A percentile compares a stretch with the other conserved stretches of the same genome.
phyloP scores from a whole-genome alignment of 768 basidiomycete species.

The Mrakia blollopis region DNA sequence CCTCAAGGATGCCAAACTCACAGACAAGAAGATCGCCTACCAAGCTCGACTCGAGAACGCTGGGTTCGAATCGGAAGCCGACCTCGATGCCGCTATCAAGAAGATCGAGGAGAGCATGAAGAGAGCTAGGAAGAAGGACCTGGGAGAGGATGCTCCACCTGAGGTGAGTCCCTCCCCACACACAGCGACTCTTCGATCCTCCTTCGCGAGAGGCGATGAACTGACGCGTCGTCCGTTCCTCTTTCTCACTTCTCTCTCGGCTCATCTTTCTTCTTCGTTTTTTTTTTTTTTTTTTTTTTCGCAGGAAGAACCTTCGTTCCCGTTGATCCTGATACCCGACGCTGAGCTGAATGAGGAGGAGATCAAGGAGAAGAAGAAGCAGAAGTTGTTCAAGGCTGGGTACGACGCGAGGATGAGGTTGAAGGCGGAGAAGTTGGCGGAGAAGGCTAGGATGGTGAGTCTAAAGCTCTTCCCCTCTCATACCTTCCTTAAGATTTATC shows the following conservation, averaged over 20 bases:
- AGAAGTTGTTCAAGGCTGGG: conserved; percentile 85
- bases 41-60: conserved; percentile 51
- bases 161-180: conserved; percentile 29
- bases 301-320: conserved; percentile 76
- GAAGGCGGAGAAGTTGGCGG: conserved; percentile 80
- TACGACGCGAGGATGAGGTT: conserved; percentile 83
- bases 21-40: conserved; percentile 63
- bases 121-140: conserved; percentile 74
- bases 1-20: conserved; percentile 20
- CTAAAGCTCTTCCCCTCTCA: conserved; percentile 26
- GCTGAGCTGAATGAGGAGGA: conserved; percentile 81
- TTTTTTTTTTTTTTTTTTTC: no score
- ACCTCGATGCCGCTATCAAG: conserved; percentile 74
- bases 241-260: no score
- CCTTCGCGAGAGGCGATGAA: no score
- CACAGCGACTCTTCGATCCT: no score
- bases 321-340: conserved; percentile 85
- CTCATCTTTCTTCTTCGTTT: no score
- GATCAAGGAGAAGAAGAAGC: conserved; percentile 89
- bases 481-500: no score
- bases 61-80: conserved; percentile 54
- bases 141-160: conserved; percentile 62
- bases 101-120: conserved; percentile 75
- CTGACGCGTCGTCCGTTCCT: no score
- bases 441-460: conserved; percentile 55